Evolutionary conservation across 2,329 filamentous ascomycete genomes (phyloP), one percentile per base, ranked within the genome.

Genomic region (Fusarium odoratissimum): DNA sequence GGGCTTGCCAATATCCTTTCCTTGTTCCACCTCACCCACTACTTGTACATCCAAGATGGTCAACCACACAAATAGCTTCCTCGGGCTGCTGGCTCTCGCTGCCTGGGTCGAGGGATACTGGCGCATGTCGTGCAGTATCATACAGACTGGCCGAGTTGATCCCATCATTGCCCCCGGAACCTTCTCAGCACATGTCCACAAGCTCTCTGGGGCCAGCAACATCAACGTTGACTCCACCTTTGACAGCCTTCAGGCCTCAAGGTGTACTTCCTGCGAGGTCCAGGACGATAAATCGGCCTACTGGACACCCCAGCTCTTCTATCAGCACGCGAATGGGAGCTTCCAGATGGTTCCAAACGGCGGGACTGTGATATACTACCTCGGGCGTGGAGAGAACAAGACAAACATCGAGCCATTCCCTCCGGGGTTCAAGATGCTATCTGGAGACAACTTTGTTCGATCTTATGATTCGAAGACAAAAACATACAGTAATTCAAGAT

Each of bases 251-350:
- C 72, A 75, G 23, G 59, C 67, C 25, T 76, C 74, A 14, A 51
- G 66, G 45, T 76, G 74, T 40, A 76, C 74, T 12, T 76, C 74
- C 19, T 76, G 74, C 19, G 74, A 76, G 51, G 42, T 76, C 1
- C 74, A 76, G 31, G 72, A 75, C 12, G 74, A 76, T 23, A 76
- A 76, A 30, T 76, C 74, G 9, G 74, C 74, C 10, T 76, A 76
- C 58, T 76, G 74, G 74, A 76, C 74, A 35, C 74, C 74, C 1
- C 74, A 76, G n/a, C 60, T 76, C 7, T 76, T 67, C 42, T 76
- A 60, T 28, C 74, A 72, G 11, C 74, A 76, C 13, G 62, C 55
- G 6, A 76, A 76, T 12, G 74, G 74, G 3, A 73, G 66, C 30
- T 76, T 76, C 28, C 46, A 76, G 61, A 71, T 76, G 60, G 74